A percentile compares a stretch with the other conserved stretches of the same genome.
phyloP scores from a whole-genome alignment of 345 rosid species.

The Raphanus raphanistrum region DNA sequence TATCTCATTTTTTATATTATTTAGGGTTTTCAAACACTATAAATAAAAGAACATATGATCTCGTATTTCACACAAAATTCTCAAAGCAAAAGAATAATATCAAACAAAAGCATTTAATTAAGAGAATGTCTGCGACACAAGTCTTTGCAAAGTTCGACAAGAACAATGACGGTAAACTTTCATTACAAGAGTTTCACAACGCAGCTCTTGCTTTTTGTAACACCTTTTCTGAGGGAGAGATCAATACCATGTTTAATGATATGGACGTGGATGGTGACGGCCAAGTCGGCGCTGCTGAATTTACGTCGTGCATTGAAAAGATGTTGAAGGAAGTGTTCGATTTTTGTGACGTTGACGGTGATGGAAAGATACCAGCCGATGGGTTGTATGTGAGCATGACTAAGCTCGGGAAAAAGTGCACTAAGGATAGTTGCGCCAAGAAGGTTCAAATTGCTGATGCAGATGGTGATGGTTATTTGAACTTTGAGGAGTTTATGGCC shows the following conservation, averaged over 20 bases:
- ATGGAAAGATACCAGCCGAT: slow-evolving; percentile 15
- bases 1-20: not conserved
- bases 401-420: not conserved
- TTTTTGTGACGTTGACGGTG: slow-evolving; percentile 19
- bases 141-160: not conserved
- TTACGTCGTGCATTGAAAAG: not conserved
- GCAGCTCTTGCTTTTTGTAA: not conserved
- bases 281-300: not conserved
- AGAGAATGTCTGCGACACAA: not conserved
- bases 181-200: too few relatives aligned
- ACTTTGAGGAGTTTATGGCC: slow-evolving; percentile 19
- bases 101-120: not conserved
- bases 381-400: slow-evolving; percentile 1
- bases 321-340: slow-evolving; percentile 4
- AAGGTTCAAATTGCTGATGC: slow-evolving; percentile 13
- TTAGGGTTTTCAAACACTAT: not conserved
- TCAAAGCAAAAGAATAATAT: not conserved
- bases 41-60: not conserved
- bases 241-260: not conserved
- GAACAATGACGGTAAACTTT: too few relatives aligned
- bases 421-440: not conserved
- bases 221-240: not conserved
- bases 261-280: slow-evolving; percentile 21
- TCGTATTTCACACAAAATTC: not conserved
- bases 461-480: slow-evolving; percentile 25